Evolutionary conservation across 495 filamentous ascomycete species (phyloP), one percentile per base, ranked within the genome.

Genomic region (Penicillium mononematosum): DNA sequence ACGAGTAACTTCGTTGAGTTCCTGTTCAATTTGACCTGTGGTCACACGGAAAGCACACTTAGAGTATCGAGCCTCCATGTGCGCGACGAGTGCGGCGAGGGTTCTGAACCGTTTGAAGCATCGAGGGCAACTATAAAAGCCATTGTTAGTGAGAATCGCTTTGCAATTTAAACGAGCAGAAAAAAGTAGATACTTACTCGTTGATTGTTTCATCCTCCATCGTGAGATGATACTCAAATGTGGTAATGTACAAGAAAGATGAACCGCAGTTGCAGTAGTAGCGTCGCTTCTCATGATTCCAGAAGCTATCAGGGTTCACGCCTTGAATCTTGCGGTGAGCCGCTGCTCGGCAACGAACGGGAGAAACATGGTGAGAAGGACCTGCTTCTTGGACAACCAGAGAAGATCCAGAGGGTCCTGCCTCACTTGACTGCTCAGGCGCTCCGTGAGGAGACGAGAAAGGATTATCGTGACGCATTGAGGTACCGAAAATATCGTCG

Each of bases 1-100:
- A 9, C 81, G 81, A 11, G 69, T 77, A 8, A 83, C 29, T 22
- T 78, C 69, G 32, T 79, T 73, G 6, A 85, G 58, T 7, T 77
- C 61, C 59, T 79, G 65, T 1, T 61, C 65, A 48, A 71, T 82
- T 2, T 64, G 49, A 2, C 60, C 50, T 12, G 56, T 62, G 2
- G 16, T 43, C 1, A 71, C 64, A 43, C 67, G 69, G 24, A 84
- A 66, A 6, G 65, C 55, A 68, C 83, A 86, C 17, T 70, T 71
- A 10, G 58, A 59, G 20, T 51, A 70, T 1, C 68, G 55, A 1
- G 70, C 65, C 65, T 86, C 83, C 60, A 75, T 76, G 51, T 86
- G 83, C 0, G 71, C 65, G 24, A 83, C 61, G 0, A 84, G 61
- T 2, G 77, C 76, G 5, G 71, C 62, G 4, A 63, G 68, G 5